A percentile compares a stretch with the other conserved stretches of the same genome.
Conservation (phyloP, 306 rosid species). For the Pterocarpus santalinus region DNA sequence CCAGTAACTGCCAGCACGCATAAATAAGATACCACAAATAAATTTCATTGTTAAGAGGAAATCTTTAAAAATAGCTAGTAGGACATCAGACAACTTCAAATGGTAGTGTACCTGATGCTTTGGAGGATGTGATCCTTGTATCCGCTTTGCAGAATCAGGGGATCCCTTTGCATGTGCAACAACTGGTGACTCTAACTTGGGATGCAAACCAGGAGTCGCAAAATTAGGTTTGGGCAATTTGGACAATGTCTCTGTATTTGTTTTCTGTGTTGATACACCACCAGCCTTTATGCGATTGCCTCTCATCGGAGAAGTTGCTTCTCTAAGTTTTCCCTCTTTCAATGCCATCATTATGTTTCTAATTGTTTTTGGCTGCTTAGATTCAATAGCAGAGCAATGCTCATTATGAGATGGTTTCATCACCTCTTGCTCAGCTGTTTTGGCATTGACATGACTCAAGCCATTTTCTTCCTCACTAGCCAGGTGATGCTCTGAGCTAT, state of each 20-base stretch:
- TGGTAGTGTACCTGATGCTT: slow-evolving; percentile 75
- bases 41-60: slow-evolving; percentile 22
- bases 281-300: slow-evolving; percentile 65
- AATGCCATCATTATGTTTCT: slow-evolving; percentile 85
- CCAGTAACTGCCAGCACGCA: slow-evolving; percentile 60
- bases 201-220: slow-evolving; percentile 62
- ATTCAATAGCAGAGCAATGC: slow-evolving; percentile 62
- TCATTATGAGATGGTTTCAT: slow-evolving; percentile 61
- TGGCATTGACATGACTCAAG: slow-evolving; percentile 51
- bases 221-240: slow-evolving; percentile 76
- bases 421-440: slow-evolving; percentile 57
- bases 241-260: slow-evolving; percentile 62
- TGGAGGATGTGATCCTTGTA: slow-evolving; percentile 62
- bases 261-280: slow-evolving; percentile 60
- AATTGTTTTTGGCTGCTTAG: slow-evolving; percentile 80
- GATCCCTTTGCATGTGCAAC: slow-evolving; percentile 58
- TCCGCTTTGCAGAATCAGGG: slow-evolving; percentile 69
- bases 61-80: slow-evolving; percentile 16
- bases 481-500: slow-evolving; percentile 63
- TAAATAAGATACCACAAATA: slow-evolving; percentile 5
- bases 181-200: slow-evolving; percentile 65
- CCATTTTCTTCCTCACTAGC: slow-evolving; percentile 63
- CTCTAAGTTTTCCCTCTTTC: slow-evolving; percentile 86
- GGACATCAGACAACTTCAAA: slow-evolving; percentile 22
- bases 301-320: slow-evolving; percentile 87